Conservation (phyloP, 2,329 filamentous ascomycete species). For the Aspergillus arachidicola region DNA sequence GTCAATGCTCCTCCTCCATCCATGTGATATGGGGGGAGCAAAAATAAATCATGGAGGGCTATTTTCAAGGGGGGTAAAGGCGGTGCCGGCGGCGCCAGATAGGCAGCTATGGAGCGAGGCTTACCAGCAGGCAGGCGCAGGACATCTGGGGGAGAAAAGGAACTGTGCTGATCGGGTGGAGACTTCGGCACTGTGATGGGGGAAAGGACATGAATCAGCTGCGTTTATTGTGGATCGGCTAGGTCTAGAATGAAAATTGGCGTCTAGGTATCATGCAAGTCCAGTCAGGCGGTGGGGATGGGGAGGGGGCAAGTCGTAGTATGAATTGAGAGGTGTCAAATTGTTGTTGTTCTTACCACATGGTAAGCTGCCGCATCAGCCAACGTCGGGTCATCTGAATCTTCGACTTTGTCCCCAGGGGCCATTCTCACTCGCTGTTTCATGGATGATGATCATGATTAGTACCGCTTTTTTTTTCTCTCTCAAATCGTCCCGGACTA, state of each 20-base stretch:
- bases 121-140: slow-evolving; percentile 2
- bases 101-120: slow-evolving; percentile 4
- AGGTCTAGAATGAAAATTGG: slow-evolving; percentile 1
- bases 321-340: background rate
- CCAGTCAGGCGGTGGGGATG: slow-evolving; percentile 2
- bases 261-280: slow-evolving; percentile 1
- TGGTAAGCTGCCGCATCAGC: slow-evolving; percentile 1
- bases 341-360: slow-evolving; percentile 3
- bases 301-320: background rate
- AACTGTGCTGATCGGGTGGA: slow-evolving; percentile 1
- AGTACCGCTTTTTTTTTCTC: background rate
- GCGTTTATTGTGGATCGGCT: slow-evolving; percentile 2
- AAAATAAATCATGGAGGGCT: slow-evolving; percentile 2
- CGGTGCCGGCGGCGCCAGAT: background rate
- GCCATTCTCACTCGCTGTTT: background rate
- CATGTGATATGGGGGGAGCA: slow-evolving; percentile 7
- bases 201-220: background rate
- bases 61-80: background rate
- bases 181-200: background rate
- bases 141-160: background rate
- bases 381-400: slow-evolving; percentile 8
- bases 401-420: background rate
- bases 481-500: background rate
- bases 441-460: background rate
- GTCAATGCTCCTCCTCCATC: slow-evolving; percentile 7